phyloP scores from a whole-genome alignment of 1,139 yeast genomes.

The Magnusiomyces clavatus region DNA sequence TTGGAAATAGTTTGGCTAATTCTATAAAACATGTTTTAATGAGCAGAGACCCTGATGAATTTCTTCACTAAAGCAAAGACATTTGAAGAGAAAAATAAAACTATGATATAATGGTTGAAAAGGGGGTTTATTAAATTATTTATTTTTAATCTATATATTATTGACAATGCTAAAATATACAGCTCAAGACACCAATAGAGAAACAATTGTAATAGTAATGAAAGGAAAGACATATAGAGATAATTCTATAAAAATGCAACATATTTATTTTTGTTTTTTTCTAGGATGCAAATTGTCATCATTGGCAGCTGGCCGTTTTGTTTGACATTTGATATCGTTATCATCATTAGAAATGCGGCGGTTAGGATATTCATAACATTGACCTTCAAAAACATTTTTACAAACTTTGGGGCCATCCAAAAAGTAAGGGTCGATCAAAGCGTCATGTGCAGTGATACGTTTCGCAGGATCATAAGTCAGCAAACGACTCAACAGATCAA shows the following conservation, averaged over 20 bases:
- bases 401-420: slow-evolving; percentile 55
- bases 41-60: not conserved
- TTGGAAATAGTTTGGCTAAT: not conserved
- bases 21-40: not conserved
- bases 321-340: slow-evolving; percentile 27
- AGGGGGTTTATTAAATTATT: too few species aligned
- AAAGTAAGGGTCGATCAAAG: slow-evolving; percentile 73
- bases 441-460: slow-evolving; percentile 67
- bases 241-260: too few species aligned
- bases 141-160: too few species aligned
- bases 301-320: not conserved
- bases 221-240: too few species aligned
- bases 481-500: slow-evolving; percentile 54
- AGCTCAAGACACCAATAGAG: too few species aligned
- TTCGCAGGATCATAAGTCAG: slow-evolving; percentile 79
- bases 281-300: not conserved
- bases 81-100: too few species aligned
- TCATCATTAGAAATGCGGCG: slow-evolving; percentile 36
- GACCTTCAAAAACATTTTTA: slow-evolving; percentile 42
- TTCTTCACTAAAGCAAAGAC: not conserved
- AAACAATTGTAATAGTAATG: too few species aligned
- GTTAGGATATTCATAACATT: slow-evolving; percentile 32
- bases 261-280: slow-evolving; percentile 3
- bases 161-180: too few species aligned
- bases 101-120: too few species aligned